A percentile compares a stretch with the other conserved stretches of the same genome.
Evolutionary conservation across 345 rosid genomes (phyloP).

Genomic region (Dipteronia dyeriana): DNA sequence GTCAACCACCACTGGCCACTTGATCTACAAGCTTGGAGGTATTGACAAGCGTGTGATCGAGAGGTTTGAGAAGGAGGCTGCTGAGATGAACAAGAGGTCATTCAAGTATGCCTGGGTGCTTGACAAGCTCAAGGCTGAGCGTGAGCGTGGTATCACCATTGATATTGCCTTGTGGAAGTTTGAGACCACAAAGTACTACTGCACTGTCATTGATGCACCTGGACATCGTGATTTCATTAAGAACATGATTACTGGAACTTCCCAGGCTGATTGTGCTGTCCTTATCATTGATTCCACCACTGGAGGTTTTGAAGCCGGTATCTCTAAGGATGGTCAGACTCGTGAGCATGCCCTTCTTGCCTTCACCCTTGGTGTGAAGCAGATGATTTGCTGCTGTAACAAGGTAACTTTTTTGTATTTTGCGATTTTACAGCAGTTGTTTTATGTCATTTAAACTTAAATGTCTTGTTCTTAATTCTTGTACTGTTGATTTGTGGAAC

Average conservation of each 20-base stretch:
- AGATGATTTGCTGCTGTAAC: slow-evolving; percentile 90
- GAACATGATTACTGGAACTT: slow-evolving; percentile 85
- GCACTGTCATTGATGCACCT: slow-evolving; percentile 94
- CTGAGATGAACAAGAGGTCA: slow-evolving; percentile 88
- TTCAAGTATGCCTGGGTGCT: slow-evolving; percentile 92
- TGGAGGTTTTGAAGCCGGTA: slow-evolving; percentile 85
- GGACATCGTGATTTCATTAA: slow-evolving; percentile 85
- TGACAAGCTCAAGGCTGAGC: slow-evolving; percentile 98
- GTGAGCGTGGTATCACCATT: slow-evolving; percentile 92
- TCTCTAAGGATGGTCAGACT: slow-evolving; percentile 84
- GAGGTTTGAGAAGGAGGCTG: slow-evolving; percentile 82
- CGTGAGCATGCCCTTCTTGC: slow-evolving; percentile 90
- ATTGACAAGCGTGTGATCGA: slow-evolving; percentile 82
- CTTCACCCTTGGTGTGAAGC: slow-evolving; percentile 89
- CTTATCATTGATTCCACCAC: slow-evolving; percentile 82
- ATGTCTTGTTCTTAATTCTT: not conserved
- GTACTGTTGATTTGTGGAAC: not conserved
- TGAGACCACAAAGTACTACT: slow-evolving; percentile 87
- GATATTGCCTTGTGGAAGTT: slow-evolving; percentile 94
- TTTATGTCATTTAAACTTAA: not conserved
- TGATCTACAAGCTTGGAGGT: slow-evolving; percentile 94
- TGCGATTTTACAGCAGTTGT: not conserved
- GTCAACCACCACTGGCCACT: slow-evolving; percentile 83
- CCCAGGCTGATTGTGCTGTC: slow-evolving; percentile 83
- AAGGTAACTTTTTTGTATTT: slow-evolving; percentile 36